Conservation (phyloP, 2,329 filamentous ascomycete species). For the Seiridium unicorne region DNA sequence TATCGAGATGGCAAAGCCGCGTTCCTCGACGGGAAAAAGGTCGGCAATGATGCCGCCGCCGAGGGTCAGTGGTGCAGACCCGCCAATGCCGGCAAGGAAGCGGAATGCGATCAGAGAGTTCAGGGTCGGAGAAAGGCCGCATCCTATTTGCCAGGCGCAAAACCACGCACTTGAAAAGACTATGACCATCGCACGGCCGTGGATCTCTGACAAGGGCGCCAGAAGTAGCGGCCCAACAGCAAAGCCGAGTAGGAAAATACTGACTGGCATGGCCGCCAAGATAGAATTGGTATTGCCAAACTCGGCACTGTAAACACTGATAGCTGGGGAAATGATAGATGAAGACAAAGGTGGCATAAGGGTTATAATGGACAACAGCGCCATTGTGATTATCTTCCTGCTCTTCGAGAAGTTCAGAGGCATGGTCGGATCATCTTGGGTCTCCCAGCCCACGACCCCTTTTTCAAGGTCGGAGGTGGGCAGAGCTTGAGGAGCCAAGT, state of each 20-base stretch:
- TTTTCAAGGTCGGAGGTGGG: conserved; percentile 49
- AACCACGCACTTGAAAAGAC: conserved; percentile 58
- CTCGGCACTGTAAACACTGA: conserved; percentile 40
- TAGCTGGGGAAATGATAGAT: conserved; percentile 55
- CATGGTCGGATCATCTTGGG: conserved; percentile 54
- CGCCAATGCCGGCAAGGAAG: conserved; percentile 58
- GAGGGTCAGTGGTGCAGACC: conserved; percentile 52
- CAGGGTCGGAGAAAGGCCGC: conserved; percentile 57
- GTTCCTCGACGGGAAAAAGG: conserved; percentile 45
- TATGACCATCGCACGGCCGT: conserved; percentile 58
- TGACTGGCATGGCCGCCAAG: conserved; percentile 53
- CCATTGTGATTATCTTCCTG: conserved; percentile 58
- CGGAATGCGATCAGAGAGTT: conserved; percentile 56
- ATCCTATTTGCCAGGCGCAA: conserved; percentile 62
- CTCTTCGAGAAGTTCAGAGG: conserved; percentile 55
- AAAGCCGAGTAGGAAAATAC: conserved; percentile 62
- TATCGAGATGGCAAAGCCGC: conserved; percentile 47
- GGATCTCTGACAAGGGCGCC: conserved; percentile 62
- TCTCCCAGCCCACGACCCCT: conserved; percentile 60
- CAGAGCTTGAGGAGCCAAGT: conserved; percentile 32
- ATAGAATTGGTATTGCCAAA: conserved; percentile 41
- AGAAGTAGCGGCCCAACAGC: conserved; percentile 56
- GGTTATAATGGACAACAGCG: conserved; percentile 58
- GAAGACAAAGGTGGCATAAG: conserved; percentile 66
- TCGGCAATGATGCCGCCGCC: conserved; percentile 56